Evolutionary conservation across 2,329 filamentous ascomycete species (phyloP), one percentile per base, ranked within the genome.

Genomic region (Aspergillus neotritici): DNA sequence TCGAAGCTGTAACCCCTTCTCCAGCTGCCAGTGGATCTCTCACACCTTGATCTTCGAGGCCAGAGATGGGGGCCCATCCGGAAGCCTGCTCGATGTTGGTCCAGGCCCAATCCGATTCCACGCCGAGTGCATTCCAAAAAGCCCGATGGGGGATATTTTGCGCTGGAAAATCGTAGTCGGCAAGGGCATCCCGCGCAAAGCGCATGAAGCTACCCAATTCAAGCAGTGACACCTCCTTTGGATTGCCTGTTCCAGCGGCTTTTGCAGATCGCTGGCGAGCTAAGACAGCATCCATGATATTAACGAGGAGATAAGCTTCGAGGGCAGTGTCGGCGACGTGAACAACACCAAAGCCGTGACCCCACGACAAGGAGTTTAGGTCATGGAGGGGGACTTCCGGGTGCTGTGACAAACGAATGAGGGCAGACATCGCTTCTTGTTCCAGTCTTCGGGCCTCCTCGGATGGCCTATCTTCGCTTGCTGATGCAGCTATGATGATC

Each of bases 121-220:
- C 25, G 15, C 28, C 29, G 9, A 32, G 17, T 37, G 4, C 11
- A 37, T 21, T 32, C 40, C 40, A 43, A 37, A 37, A 43, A 2
- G 17, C 10, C 4, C 40, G 34, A 33, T 43, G 40, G 5, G 34
- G 34, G 16, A 43, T 28, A 34, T 43, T 43, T 16, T 43, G 40
- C 11, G 12, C n/a, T 4, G 40, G 34, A 29, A 25, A 37, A 13
- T 43, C 40, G 32, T 30, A 32, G 30, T 43, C 25, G 2, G 34
- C 31, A 12, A 43, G 30, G 6, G 14, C 29, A 13, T 34, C 31
- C 5, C 10, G 2, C 5, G 34, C 15, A 11, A 43, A 37, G 12
- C 7, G 6, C 13, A 8, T 34, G 12, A 43, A 43, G 14, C n/a
- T 16, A 14, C 37, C 14, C 28, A 34, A 37, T 15, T 37, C 33